Evolutionary conservation across 2,329 filamentous ascomycete species (phyloP), one percentile per base, ranked within the genome.

Genomic region (Colletotrichum truncatum): DNA sequence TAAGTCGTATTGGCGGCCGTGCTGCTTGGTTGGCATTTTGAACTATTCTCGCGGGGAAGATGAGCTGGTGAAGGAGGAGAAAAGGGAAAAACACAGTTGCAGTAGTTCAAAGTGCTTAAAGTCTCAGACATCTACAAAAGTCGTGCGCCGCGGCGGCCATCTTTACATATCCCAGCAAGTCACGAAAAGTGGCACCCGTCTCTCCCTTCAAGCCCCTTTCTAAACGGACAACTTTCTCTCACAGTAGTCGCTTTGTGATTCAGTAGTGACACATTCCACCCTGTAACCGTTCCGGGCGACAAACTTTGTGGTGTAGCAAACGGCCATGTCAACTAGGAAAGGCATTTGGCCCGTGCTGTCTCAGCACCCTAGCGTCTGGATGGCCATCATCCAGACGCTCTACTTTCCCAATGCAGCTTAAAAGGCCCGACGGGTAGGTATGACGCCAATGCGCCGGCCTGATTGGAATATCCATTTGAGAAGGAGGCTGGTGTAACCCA

Each of bases 1-100:
- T 14, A 89, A 28, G 73, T 89, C 86, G 72, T 88, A 89, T 68
- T 83, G 81, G 39, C 86, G 84, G 48, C 72, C 74, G 67, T 88
- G 85, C 14, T 84, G 75, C 67, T 82, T 84, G 67, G 80, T 75
- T 10, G 82, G 58, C 84, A 87, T 86, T 28, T 36, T 67, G 32
- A n/a, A 30, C n/a, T n/a, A 18, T 26, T 25, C 23, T 12, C 39
- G 26, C 25, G 38, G 30, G 28, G 16, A 18, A 11, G 25, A 6
- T 46, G 25, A 28, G 7, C 23, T 18, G 2, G n/a, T n/a, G 9
- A 12, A 34, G 41, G 26, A 8, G 11, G 26, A 26, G 9, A 28
- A 21, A 21, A 36, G 3, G 12, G 16, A 16, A 16, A 39, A 45
- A 26, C 16, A 14, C 16, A 51, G 49, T 30, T 30, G 26, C 32